Base-by-base conservation (phyloP, 1,139 yeast genomes). In the Kluyveromyces sp. region DNA sequence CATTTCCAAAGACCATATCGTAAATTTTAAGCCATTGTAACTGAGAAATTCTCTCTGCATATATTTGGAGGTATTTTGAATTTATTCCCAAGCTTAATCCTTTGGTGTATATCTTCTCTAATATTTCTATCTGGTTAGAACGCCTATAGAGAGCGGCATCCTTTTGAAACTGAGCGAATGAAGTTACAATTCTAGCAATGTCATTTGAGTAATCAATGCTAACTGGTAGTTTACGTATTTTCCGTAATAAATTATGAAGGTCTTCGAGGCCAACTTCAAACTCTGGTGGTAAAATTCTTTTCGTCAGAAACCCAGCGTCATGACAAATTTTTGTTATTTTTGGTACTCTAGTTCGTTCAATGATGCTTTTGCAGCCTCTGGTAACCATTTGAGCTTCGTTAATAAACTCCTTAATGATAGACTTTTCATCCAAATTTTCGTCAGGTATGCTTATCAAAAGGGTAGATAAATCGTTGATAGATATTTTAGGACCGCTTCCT, bases 11-110 rank as follows among this genome's bases (percentile, higher is more conserved):
- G 25, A 45, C 35, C 31, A 42, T 46, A 7, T 54, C 46, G 39
- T 55, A 59, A 2, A 48, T 46, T 7, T 47, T 39, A 3, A 50
- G 39, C 63, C 63, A 59, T 32, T 50, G 42, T 15, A 45, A 34
- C 36, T 50, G 49, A 30, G 51, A 43, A 8, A 58, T 48, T 8
- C 34, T 37, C 10, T 32, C 37, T 4, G 52, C 50, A 10, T 56
- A 21, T 7, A 32, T 21, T 4, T 37, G 26, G 37, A 43, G 33
- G 33, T 41, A 46, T n/a, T 44, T 36, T 8, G 50, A 42, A 27
- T 46, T 31, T n/a, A 53, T 37, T 8, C 48, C 47, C 3, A 50
- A 36, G 1, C 48, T 40, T 15, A 38, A 29, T 15, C 52, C 52
- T 8, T 34, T 25, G 15, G 27, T 8, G 34, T 51, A 56, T 3